Evolutionary conservation across 768 basidiomycete genomes (phyloP), one percentile per base, ranked within the genome.

Genomic region (Scleroderma citrinum): DNA sequence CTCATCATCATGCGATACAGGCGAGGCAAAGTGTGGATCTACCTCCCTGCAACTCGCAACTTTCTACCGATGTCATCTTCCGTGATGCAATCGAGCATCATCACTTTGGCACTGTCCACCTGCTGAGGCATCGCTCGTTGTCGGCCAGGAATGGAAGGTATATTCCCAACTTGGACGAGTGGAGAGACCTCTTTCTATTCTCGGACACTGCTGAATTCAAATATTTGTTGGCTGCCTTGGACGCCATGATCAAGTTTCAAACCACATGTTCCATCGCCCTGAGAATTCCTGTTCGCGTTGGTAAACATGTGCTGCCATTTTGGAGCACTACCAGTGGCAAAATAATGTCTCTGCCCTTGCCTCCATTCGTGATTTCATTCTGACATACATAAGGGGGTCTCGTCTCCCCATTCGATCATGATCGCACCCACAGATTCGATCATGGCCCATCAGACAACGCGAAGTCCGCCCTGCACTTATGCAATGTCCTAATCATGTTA

Each of bases 31-130:
- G 52, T 44, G 42, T 55, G 46, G 42, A 13, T 60, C 75, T 63
- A 83, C 83, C 77, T 69, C 56, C 81, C 83, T 21, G 78, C 77
- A 41, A 85, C 64, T 49, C 82, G 71, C 52, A 85, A 54, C 65
- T 85, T 85, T 47, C 66, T 68, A 40, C 78, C 77, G 40, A 71
- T 55, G 31, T 75, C 55, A 14, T 61, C 56, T 17, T 69, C 61
- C 23, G 63, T 59, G 38, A 83, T 61, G 35, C 65, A 68, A 46
- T 67, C 61, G 35, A 83, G 46, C 60, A 63, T 70, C 41, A 70
- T 73, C 19, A 75, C 71, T 38, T 53, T 67, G n/a, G 76, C 80
- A 47, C 62, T 59, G 36, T 78, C 75, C 42, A 76, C 71, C 54
- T 73, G 73, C 42, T 72, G 75, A 38, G 76, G 70, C 79, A 80